Evolutionary conservation across 2,329 filamentous ascomycete genomes (phyloP).

Genomic region (Triangularia setosa): DNA sequence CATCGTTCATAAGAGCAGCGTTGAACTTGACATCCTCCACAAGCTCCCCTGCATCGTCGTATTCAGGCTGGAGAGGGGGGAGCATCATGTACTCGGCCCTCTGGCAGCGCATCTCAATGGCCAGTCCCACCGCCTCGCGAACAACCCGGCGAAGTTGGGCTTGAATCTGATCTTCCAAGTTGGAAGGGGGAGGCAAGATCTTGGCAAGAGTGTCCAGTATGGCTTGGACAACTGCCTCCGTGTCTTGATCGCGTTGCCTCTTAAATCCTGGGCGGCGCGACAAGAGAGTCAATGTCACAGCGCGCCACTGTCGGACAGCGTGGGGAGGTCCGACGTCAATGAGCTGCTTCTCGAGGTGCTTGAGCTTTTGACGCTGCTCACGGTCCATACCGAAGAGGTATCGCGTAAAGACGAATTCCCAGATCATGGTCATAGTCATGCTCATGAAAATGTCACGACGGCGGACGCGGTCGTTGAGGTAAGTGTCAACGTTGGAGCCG

Average conservation of each 20-base stretch:
- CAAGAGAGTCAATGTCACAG: constrained; percentile 87
- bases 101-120: constrained; percentile 96
- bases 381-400: constrained; percentile 99
- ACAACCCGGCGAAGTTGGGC: constrained; percentile 84
- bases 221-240: constrained; percentile 90
- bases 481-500: constrained; percentile 85
- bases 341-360: constrained; percentile 88
- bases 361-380: constrained; percentile 95
- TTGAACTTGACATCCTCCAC: constrained; percentile 87
- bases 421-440: constrained; percentile 98
- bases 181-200: constrained; percentile 80
- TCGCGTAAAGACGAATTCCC: constrained; percentile 96
- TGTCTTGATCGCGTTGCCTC: constrained; percentile 80
- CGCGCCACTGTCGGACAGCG: constrained; percentile 96
- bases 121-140: constrained; percentile 80
- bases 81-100: constrained; percentile 98
- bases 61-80: constrained; percentile 88
- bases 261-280: constrained; percentile 76
- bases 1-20: constrained; percentile 90
- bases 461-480: constrained; percentile 81
- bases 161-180: constrained; percentile 75
- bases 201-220: constrained; percentile 79
- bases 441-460: constrained; percentile 97
- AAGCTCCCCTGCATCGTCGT: constrained; percentile 88
- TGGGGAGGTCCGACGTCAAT: constrained; percentile 79